Conservation (phyloP, 176 grass and related monocot genomes). For the Triticum urartu region DNA sequence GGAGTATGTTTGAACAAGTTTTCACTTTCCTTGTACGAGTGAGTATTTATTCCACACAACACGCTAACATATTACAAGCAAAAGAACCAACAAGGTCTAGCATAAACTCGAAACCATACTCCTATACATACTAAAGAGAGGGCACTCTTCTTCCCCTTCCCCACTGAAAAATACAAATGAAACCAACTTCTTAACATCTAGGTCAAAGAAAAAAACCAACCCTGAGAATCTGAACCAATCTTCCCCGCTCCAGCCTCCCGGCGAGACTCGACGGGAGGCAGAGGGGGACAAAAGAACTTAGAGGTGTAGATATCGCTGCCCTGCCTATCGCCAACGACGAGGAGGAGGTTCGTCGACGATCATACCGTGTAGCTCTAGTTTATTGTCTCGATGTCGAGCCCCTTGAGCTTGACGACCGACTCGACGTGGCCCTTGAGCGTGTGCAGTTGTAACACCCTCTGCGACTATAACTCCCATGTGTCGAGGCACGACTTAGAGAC, state of each 20-base stretch:
- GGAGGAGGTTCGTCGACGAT: neutral
- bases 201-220: neutral
- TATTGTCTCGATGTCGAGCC: slow-evolving; percentile 59
- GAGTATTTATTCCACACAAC: too few relatives aligned
- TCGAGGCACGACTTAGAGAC: too few relatives aligned
- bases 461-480: too few relatives aligned
- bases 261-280: too few relatives aligned
- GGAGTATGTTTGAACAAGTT: too few relatives aligned
- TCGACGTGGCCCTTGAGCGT: slow-evolving; percentile 59
- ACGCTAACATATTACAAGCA: neutral
- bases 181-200: neutral
- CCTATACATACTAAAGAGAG: neutral
- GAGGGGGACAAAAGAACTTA: neutral
- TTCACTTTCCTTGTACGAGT: too few relatives aligned
- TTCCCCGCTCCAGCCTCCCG: too few relatives aligned
- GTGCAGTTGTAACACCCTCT: too few relatives aligned
- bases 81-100: neutral
- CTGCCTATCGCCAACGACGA: neutral
- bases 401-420: slow-evolving; percentile 62
- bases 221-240: too few relatives aligned
- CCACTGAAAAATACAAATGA: slow-evolving; percentile 1
- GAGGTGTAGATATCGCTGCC: neutral
- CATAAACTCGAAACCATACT: neutral
- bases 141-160: neutral
- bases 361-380: slow-evolving; percentile 60